These are phyloP conservation scores for Sicyos baderoa DNA, from an alignment of 306 rosid species.

Conservation along the genomic window DNA sequence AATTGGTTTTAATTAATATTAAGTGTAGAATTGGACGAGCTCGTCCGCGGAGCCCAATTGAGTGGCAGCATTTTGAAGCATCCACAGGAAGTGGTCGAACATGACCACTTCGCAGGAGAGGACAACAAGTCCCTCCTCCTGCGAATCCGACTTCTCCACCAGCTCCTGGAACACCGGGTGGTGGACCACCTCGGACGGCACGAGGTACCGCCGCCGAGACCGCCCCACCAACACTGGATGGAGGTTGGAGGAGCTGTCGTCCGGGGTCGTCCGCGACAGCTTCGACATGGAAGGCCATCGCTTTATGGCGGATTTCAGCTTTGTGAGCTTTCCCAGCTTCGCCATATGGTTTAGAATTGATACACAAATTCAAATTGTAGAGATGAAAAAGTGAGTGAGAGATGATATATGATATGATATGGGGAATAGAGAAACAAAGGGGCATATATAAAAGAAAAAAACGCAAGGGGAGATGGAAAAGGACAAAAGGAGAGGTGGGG, in stretches of 20 bases:
- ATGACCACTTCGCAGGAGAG: constrained; percentile 77
- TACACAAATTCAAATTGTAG: too few relatives aligned
- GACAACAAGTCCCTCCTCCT: constrained; percentile 25
- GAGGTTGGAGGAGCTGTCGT: background rate
- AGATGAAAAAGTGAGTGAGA: background rate
- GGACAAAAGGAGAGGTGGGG: too few relatives aligned
- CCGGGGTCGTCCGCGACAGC: constrained; percentile 42
- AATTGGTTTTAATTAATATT: too few relatives aligned
- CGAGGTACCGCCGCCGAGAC: too few relatives aligned
- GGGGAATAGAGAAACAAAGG: too few relatives aligned
- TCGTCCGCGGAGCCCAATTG: constrained; percentile 77
- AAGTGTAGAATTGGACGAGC: constrained; percentile 64
- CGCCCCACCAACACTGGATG: constrained; percentile 69
- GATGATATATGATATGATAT: too few relatives aligned
- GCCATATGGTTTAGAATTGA: constrained; percentile 31
- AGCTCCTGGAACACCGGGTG: constrained; percentile 78
- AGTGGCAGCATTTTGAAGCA: constrained; percentile 57
- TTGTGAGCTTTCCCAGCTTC: constrained; percentile 58
- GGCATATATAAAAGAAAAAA: too few relatives aligned
- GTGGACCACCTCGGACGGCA: too few relatives aligned
- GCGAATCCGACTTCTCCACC: constrained; percentile 45
- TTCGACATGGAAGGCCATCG: constrained; percentile 71
- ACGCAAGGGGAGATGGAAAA: too few relatives aligned
- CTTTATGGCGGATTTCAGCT: constrained; percentile 76
- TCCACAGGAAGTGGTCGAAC: constrained; percentile 89